Evolutionary conservation across 768 basidiomycete species (phyloP), one percentile per base, ranked within the genome.

Genomic region (Auriculariales sp.): DNA sequence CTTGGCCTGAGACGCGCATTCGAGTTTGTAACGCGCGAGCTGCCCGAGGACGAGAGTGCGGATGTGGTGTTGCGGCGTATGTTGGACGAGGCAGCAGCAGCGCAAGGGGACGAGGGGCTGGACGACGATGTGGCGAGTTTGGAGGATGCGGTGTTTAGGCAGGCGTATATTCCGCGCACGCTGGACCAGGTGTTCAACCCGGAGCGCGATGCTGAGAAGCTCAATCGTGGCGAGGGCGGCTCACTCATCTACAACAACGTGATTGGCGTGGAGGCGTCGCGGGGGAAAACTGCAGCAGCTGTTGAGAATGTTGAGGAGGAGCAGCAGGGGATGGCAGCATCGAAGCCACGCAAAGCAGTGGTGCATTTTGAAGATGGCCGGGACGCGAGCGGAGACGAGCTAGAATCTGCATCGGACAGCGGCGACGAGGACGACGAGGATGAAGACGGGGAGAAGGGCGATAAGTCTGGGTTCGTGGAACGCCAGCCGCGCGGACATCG

Each of bases 111-210:
- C 46, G 55, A 55, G 28, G 51, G 53, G 39, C 39, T 47, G 31
- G 54, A 47, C 5, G 80, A 84, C 45, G n/a, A n/a, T n/a, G n/a
- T n/a, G n/a, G n/a, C n/a, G n/a, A n/a, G n/a, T n/a, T n/a, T n/a
- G n/a, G 92, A 95, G 62, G 92, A 98, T 59, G 77, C 77, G 6
- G 79, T 98, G 11, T 99, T 99, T 70, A 66, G 90, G 61, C 73
- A 73, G 25, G 87, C 91, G 1, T 97, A 89, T 66, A 99, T 98
- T 56, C 95, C 95, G 12, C 80, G 93, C 29, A 82, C 79, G 22
- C 67, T 99, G 45, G 87, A 89, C 54, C 91, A 98, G 59, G 83
- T 99, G 6, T 88, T 83, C 61, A 91, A 98, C 62, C 90, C 93
- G 1, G 95, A 99, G 61, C 74, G 93, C 27, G 94, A 97, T 59